Evolutionary conservation across 2,329 filamentous ascomycete species (phyloP).

Genomic region (Claviceps arundinis): DNA sequence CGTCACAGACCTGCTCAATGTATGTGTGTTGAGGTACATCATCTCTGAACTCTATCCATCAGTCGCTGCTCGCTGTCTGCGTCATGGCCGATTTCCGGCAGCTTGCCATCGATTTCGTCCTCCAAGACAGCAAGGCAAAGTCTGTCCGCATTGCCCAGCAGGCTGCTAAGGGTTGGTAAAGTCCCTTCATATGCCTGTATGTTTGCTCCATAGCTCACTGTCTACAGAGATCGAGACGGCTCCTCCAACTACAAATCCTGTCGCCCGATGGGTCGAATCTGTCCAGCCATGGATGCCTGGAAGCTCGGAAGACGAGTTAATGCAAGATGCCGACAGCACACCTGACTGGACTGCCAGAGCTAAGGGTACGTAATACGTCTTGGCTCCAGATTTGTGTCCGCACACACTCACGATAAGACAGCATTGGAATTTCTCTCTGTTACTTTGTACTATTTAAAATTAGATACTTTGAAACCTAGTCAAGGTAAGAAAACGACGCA

Average conservation of each 20-base stretch:
- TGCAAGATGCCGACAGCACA: slow-evolving; percentile 24
- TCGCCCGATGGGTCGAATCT: slow-evolving; percentile 42
- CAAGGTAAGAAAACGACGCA: slow-evolving; percentile 26
- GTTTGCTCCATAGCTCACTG: slow-evolving; percentile 5
- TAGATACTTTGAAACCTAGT: slow-evolving; percentile 32
- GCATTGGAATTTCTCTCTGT: slow-evolving; percentile 43
- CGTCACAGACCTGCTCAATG: too few relatives aligned
- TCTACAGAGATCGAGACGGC: slow-evolving; percentile 30
- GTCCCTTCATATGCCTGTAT: background rate
- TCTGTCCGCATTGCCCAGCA: slow-evolving; percentile 28
- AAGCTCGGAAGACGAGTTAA: slow-evolving; percentile 23
- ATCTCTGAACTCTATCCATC: background rate
- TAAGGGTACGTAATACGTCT: slow-evolving; percentile 21
- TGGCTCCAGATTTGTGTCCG: background rate
- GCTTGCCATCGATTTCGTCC: slow-evolving; percentile 40
- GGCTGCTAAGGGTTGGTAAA: slow-evolving; percentile 28
- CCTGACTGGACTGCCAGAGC: slow-evolving; percentile 40
- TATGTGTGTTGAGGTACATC: too few relatives aligned
- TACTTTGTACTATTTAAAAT: slow-evolving; percentile 36
- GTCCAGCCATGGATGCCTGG: slow-evolving; percentile 41
- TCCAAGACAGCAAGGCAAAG: slow-evolving; percentile 32
- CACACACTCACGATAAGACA: slow-evolving; percentile 11
- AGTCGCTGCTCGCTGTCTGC: background rate
- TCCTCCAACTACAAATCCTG: slow-evolving; percentile 28
- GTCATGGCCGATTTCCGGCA: slow-evolving; percentile 38